These are phyloP conservation scores for Aspergillus tanneri DNA, from an alignment of 2,329 filamentous ascomycete genomes.

Conservation along the genomic window DNA sequence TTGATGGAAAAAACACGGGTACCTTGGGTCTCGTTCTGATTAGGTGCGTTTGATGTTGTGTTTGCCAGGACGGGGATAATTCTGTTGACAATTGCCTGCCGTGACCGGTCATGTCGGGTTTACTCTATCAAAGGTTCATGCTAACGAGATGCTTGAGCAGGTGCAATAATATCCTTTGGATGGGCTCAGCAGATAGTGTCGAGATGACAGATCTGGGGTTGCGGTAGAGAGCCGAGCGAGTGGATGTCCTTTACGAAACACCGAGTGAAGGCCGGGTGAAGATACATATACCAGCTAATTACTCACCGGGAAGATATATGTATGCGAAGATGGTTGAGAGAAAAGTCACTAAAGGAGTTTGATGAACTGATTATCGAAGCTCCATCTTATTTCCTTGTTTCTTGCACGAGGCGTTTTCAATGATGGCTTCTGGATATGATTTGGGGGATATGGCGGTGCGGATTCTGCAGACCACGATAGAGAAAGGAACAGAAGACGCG, in stretches of 20 bases:
- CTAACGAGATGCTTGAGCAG: conserved; percentile 44
- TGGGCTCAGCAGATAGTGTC: conserved; percentile 59
- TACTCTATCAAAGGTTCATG: no score
- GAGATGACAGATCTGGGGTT: conserved; percentile 48
- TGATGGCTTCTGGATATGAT: conserved; percentile 21
- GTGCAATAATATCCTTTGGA: conserved; percentile 98
- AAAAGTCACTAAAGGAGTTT: conserved; percentile 3
- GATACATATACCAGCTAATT: conserved; percentile 18
- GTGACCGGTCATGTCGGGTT: no score
- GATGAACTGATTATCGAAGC: conserved; percentile 11
- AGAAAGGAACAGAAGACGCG: conserved; percentile 1
- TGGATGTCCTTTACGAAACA: conserved; percentile 11
- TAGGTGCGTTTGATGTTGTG: conserved; percentile 55
- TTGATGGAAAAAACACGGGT: conserved; percentile 81
- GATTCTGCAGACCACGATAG: conserved; percentile 5
- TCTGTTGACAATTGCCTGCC: no score
- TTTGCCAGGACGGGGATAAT: no score
- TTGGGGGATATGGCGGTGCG: conserved; percentile 8
- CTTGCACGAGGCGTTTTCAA: conserved; percentile 22
- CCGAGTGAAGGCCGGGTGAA: conserved; percentile 8
- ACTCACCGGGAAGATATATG: conserved; percentile 10
- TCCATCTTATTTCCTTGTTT: conserved; percentile 19
- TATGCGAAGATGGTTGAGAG: conserved; percentile 4
- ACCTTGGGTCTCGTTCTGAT: conserved; percentile 89
- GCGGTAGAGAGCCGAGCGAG: conserved; percentile 28